Evolutionary conservation across 2,329 filamentous ascomycete genomes (phyloP).

Genomic region (Cladosporium sp.): DNA sequence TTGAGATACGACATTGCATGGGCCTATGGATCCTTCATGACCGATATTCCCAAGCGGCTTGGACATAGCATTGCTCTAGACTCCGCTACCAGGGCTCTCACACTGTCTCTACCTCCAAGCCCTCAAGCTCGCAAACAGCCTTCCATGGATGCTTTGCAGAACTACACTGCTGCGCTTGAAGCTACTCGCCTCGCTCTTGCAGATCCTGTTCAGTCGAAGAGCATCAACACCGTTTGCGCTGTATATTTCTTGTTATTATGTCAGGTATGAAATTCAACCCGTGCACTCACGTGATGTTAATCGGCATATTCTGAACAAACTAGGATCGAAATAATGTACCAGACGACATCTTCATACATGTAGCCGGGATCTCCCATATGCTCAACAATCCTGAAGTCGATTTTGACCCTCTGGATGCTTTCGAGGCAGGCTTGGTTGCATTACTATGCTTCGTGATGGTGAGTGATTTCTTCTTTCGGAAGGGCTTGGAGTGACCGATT

Average conservation of each 20-base stretch:
- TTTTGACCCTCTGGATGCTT: background rate
- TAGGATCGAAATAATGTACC: background rate
- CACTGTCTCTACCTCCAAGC: background rate
- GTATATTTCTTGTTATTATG: background rate
- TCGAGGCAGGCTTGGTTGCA: background rate
- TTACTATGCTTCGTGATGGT: conserved; percentile 5
- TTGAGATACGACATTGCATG: conserved; percentile 10
- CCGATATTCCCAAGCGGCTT: conserved; percentile 9
- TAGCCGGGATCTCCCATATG: background rate
- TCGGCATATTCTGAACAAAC: too few relatives aligned
- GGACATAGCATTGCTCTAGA: conserved; percentile 15
- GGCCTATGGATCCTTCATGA: conserved; percentile 14
- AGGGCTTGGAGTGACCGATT: background rate
- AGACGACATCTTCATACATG: conserved; percentile 1
- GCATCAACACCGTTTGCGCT: conserved; percentile 4
- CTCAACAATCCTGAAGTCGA: background rate
- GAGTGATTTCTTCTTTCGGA: background rate
- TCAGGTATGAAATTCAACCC: background rate
- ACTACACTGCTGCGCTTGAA: conserved; percentile 1
- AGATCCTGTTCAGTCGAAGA: background rate
- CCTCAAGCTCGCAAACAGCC: conserved; percentile 1
- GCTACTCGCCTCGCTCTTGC: background rate
- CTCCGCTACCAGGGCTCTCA: conserved; percentile 6
- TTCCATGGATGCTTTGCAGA: background rate
- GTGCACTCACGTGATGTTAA: too few relatives aligned